Percentiles rank a stretch among this genome's conserved stretches.
Conservation (phyloP, 2,329 filamentous ascomycete genomes). For the Phyllosticta citriasiana region DNA sequence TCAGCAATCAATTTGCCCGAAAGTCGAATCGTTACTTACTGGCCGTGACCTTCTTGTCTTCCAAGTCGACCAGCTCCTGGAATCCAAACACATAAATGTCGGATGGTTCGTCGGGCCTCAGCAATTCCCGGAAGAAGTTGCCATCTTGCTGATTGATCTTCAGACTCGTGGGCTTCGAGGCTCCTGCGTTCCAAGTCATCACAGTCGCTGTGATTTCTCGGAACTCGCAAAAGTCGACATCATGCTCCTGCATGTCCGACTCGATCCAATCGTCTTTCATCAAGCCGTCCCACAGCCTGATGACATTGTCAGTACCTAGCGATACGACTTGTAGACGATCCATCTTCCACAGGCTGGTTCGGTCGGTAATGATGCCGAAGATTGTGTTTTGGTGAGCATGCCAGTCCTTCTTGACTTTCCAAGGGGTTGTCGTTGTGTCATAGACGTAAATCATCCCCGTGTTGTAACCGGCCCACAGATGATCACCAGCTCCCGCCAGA, state of each 20-base stretch:
- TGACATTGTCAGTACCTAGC: slow-evolving; percentile 73
- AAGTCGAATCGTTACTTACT: slow-evolving; percentile 40
- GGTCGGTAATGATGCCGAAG: slow-evolving; percentile 65
- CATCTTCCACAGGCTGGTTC: slow-evolving; percentile 73
- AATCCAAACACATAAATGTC: slow-evolving; percentile 95
- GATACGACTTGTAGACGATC: slow-evolving; percentile 78
- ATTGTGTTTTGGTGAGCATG: slow-evolving; percentile 78
- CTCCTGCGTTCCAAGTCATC: slow-evolving; percentile 95
- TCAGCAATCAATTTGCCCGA: neutral
- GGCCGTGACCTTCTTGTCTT: slow-evolving; percentile 96
- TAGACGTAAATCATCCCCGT: slow-evolving; percentile 92
- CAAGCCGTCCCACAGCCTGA: slow-evolving; percentile 85
- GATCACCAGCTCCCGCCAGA: slow-evolving; percentile 66
- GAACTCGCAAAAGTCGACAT: slow-evolving; percentile 77
- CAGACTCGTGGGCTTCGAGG: slow-evolving; percentile 79
- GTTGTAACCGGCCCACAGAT: slow-evolving; percentile 90
- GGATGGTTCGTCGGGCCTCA: slow-evolving; percentile 66
- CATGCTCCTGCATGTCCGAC: slow-evolving; percentile 71
- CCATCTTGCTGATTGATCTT: slow-evolving; percentile 60
- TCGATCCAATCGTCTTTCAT: slow-evolving; percentile 94
- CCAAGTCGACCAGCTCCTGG: slow-evolving; percentile 94
- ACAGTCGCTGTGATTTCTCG: slow-evolving; percentile 69
- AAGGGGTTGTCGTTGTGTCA: slow-evolving; percentile 71
- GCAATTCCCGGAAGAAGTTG: slow-evolving; percentile 69
- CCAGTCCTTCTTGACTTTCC: slow-evolving; percentile 92